Base-by-base conservation (phyloP, 805 yeast genomes). In the Barnettozyma populi region DNA sequence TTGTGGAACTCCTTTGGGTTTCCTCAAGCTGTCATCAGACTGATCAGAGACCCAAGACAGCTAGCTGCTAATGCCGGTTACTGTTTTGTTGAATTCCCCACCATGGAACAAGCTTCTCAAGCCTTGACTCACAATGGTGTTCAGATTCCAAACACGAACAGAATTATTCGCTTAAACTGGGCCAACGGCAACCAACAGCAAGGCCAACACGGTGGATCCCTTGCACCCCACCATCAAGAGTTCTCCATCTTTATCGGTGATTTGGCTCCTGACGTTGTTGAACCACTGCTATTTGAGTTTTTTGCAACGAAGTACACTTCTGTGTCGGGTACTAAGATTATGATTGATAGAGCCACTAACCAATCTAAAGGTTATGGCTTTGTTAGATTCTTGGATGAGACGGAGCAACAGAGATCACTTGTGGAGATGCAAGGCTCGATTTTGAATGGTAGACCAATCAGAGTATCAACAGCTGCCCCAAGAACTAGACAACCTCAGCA, bases 351-450 rank as follows among this genome's bases (percentile, higher is more conserved):
- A 35, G 61, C 66, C 11, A 81, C 95, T 1, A 83, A 84, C 27
- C 74, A 74, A 43, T 78, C 92, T 7, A 82, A 86, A 60, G 96
- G 96, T 11, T 90, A 85, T 65, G 97, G 97, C 2, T 90, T 90
- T 69, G 87, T 89, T n/a, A 79, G 87, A 52, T 89, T 90, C 61
- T 59, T 72, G 32, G 74, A 75, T 49, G 82, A 78, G 51, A 72
- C 73, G 10, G 89, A 84, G 36, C 89, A 84, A 64, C 83, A 80
- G 55, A 74, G 80, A 44, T 89, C 96, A 0, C 63, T 88, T 36
- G 60, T 73, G 20, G 95, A 86, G 60, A 86, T 89, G 95, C 90
- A 86, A 65, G 95, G 96, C 4, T 73, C 74, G 18, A 69, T 79
- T 36, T 66, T 89, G 40, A 82, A 84, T 47, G 84, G 86, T 16